Percentiles rank a stretch among this genome's conserved stretches.
Conservation (phyloP, 73 alveolate genomes). For the Paramecium tetraurelia region DNA sequence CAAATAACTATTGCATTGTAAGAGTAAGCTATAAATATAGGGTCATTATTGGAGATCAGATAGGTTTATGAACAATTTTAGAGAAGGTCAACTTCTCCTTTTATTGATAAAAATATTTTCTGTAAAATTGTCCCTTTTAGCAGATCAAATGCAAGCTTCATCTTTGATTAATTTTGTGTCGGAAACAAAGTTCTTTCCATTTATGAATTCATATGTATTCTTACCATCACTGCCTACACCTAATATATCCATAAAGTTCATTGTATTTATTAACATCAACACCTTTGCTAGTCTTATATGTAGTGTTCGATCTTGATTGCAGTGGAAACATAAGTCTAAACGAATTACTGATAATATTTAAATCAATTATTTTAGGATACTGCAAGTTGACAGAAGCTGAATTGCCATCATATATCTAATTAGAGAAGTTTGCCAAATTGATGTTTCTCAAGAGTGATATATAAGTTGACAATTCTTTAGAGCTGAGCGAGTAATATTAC, state of each 20-base stretch:
- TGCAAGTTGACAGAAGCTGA: constrained; percentile 59
- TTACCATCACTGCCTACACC: constrained; percentile 41
- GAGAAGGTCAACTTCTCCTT: constrained; percentile 50
- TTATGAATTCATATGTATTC: constrained; percentile 59
- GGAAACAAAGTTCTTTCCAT: not conserved
- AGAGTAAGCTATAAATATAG: not conserved
- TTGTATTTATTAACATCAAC: not conserved
- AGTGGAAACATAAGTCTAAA: constrained; percentile 52
- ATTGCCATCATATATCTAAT: constrained; percentile 40
- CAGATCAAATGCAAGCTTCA: constrained; percentile 49
- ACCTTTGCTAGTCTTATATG: constrained; percentile 22
- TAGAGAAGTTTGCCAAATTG: constrained; percentile 57
- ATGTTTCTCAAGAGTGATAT: constrained; percentile 57
- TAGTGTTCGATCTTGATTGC: constrained; percentile 49
- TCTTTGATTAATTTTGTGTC: constrained; percentile 33
- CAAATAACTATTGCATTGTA: constrained; percentile 49
- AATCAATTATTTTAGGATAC: constrained; percentile 52
- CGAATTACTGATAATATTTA: constrained; percentile 53
- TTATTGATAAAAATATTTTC: constrained; percentile 44
- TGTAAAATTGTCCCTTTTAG: constrained; percentile 61
- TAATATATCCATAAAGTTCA: constrained; percentile 52
- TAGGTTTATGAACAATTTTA: constrained; percentile 51
- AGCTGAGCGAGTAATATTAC: constrained; percentile 12
- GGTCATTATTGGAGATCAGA: constrained; percentile 58
- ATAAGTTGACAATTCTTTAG: constrained; percentile 58